A percentile compares a stretch with the other conserved stretches of the same genome.
phyloP scores from a whole-genome alignment of 2,329 filamentous ascomycete genomes.

The Sphaceloma murrayae region DNA sequence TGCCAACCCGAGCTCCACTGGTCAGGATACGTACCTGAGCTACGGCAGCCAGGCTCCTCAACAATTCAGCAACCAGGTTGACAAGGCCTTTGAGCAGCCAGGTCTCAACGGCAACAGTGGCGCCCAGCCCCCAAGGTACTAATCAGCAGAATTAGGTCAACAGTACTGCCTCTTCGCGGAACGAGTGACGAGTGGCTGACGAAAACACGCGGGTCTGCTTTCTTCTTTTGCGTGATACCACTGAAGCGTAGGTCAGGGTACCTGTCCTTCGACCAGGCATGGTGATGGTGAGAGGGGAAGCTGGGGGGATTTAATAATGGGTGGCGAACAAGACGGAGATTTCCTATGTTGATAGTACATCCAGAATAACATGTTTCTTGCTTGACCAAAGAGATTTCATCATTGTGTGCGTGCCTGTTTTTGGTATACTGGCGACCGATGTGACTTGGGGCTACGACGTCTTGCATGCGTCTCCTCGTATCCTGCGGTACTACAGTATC shows the following conservation, averaged over 20 bases:
- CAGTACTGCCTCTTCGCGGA: background rate
- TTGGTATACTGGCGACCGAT: too few species aligned
- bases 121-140: background rate
- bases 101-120: too few species aligned
- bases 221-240: slow-evolving; percentile 14
- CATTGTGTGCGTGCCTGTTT: background rate
- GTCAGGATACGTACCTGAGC: background rate
- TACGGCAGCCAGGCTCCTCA: slow-evolving; percentile 4
- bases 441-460: too few species aligned
- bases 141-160: background rate
- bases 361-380: too few species aligned
- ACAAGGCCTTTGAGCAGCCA: slow-evolving; percentile 13
- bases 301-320: slow-evolving; percentile 8
- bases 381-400: background rate
- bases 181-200: background rate
- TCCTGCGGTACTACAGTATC: too few species aligned
- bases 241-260: slow-evolving; percentile 9
- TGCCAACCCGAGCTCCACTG: too few species aligned
- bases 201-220: slow-evolving; percentile 8
- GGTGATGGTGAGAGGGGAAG: slow-evolving; percentile 3
- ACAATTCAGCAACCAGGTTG: slow-evolving; percentile 12
- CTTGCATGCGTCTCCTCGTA: too few species aligned
- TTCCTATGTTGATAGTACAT: slow-evolving; percentile 1
- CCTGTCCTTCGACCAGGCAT: slow-evolving; percentile 13
- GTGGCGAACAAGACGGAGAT: background rate